Conservation (phyloP, 768 basidiomycete species). For the Suillus americanus region DNA sequence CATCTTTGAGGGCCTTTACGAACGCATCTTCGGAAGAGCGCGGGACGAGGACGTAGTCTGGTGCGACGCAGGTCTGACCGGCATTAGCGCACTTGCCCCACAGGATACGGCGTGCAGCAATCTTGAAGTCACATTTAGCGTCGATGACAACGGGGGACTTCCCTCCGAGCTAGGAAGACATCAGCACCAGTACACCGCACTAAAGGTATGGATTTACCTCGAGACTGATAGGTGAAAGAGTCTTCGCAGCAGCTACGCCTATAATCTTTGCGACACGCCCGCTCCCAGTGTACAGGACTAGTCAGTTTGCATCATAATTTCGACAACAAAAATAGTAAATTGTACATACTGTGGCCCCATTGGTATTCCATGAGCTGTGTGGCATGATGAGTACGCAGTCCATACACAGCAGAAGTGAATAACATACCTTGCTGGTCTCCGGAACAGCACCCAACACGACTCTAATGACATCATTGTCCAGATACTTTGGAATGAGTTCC, state of each 20-base stretch:
- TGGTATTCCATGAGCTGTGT: constrained; percentile 66
- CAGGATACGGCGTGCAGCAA: constrained; percentile 67
- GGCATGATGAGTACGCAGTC: neutral
- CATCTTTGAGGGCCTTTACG: constrained; percentile 40
- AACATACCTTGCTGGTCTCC: constrained; percentile 56
- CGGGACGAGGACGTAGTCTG: constrained; percentile 53
- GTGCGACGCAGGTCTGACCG: constrained; percentile 74
- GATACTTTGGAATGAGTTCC: constrained; percentile 70
- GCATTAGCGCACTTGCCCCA: constrained; percentile 84
- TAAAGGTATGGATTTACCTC: constrained; percentile 38
- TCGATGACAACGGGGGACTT: constrained; percentile 80
- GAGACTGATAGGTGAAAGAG: constrained; percentile 64
- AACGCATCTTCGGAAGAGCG: constrained; percentile 39
- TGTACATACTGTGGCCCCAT: constrained; percentile 57
- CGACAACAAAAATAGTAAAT: neutral
- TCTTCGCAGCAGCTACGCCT: constrained; percentile 72
- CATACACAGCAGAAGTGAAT: neutral
- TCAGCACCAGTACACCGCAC: neutral
- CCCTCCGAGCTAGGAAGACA: constrained; percentile 52
- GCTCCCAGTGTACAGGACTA: constrained; percentile 57
- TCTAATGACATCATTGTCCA: constrained; percentile 65
- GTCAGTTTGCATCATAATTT: neutral
- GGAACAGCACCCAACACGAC: constrained; percentile 68
- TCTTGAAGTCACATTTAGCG: constrained; percentile 61
- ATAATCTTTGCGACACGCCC: constrained; percentile 66